Base-by-base conservation (phyloP, 768 basidiomycete genomes). In the Pisolithus orientalis region DNA sequence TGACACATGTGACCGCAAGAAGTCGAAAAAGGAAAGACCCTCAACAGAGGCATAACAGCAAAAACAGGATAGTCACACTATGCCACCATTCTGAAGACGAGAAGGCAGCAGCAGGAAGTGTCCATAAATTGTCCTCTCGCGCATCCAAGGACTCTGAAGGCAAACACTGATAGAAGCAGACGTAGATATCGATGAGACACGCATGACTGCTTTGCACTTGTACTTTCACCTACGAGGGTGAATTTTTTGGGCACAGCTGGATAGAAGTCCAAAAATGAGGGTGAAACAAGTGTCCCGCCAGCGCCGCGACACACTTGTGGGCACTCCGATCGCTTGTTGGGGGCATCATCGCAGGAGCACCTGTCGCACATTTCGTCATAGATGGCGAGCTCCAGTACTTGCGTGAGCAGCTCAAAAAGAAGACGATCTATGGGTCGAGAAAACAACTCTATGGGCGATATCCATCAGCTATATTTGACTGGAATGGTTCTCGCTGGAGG, bases 191-290 rank as follows among this genome's bases (percentile, higher is more conserved):
- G 17, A 27, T 5, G 24, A 10, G 24, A 43, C 10, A 24, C 6
- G 7, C 24, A 43, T 3, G 31, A n/a, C 39, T n/a, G 9, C 38
- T 13, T 39, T 39, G 38, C 5, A 42, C 9, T 3, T 42, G 40
- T 42, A 24, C 16, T 9, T 42, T 42, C 7, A 42, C 40, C 28
- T 7, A 29, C 28, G 9, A 42, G 17, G n/a, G 40, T 21, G 16
- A 9, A 2, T 42, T 5, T 3, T 9, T 4, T n/a, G 40, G 40
- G 17, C 21, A 21, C 2, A 42, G 40, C 5, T 4, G 21, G 40
- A 49, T 32, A 31, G 31, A 48, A 24, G 50, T 51, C 40, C 50
- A 51, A 47, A 14, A 50, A 24, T 50, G 27, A 37, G 25, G n/a
- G 27, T n/a, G 24, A 40, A 4, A n/a, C 1, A 3, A 21, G 21